Evolutionary conservation across 2,329 filamentous ascomycete species (phyloP), one percentile per base, ranked within the genome.

Genomic region (Pezicula carpinea): DNA sequence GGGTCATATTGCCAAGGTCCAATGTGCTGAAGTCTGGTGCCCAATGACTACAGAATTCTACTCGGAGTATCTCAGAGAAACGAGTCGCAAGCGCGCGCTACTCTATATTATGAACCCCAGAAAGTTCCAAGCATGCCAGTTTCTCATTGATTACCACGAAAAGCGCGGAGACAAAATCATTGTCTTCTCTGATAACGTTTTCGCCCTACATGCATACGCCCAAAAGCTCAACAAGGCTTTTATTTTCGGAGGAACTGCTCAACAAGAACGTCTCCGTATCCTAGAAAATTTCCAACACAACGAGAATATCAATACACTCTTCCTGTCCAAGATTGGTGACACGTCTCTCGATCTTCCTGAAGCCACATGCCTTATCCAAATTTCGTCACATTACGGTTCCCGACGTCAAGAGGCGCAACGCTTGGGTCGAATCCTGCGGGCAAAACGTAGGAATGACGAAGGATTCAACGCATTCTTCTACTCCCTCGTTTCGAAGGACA

Each of bases 401-500:
- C 89, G 93, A 57, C 85, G 93, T 70, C 93, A 97, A 67, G 93
- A 99, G 70, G 93, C 93, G 0, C 93, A 97, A 65, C 83, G 93
- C 2, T 75, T 97, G 0, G 93, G 93, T 3, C 85, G 93, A 43
- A 97, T 99, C 59, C 79, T 99, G 3, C 81, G 93, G 68, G 93
- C 93, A 13, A 99, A 99, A 70, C 82, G 93, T 15, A 80, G 93
- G 64, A 97, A 96, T 59, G 93, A 99, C 58, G 93, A 97, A 66
- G 93, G 93, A 6, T 99, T 99, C 68, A 99, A 99, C 63, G 93
- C 93, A 0, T 99, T 97, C 68, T 99, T 99, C 73, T 99, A 99
- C 70, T 95, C 89, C 0, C 78, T 99, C 1, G 93, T 99, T 3
- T 95, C 89, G 5, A 97, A 97, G 66, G 93, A 99, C 64, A 99